Conservation (phyloP, 805 yeast species). For the Candida bentonensis region DNA sequence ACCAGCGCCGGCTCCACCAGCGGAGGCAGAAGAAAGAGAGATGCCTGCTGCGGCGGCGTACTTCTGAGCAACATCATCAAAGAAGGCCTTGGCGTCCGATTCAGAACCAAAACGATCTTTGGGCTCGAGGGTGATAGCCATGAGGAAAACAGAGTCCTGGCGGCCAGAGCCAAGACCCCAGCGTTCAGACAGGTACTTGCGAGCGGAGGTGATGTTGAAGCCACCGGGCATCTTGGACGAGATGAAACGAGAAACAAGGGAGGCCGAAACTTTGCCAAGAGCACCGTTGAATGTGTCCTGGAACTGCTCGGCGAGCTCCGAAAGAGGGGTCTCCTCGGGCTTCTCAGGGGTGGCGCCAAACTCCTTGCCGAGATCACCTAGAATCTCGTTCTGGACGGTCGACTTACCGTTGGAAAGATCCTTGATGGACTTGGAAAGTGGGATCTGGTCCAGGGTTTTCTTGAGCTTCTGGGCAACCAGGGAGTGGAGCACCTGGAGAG, state of each 20-base stretch:
- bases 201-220: conserved; percentile 77
- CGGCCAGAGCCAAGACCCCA: conserved; percentile 92
- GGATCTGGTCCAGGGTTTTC: conserved; percentile 73
- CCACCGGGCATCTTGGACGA: conserved; percentile 99
- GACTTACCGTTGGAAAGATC: conserved; percentile 98
- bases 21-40: conserved; percentile 52
- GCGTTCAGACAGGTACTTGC: conserved; percentile 81
- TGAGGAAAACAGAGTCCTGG: conserved; percentile 78
- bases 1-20: conserved; percentile 35
- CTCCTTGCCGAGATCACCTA: conserved; percentile 97
- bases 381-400: conserved; percentile 94
- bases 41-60: conserved; percentile 78
- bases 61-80: conserved; percentile 69
- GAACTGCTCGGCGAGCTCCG: conserved; percentile 89
- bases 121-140: conserved; percentile 84
- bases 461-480: conserved; percentile 92
- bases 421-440: conserved; percentile 86
- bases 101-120: conserved; percentile 76
- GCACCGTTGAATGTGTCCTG: conserved; percentile 82
- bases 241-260: conserved; percentile 79
- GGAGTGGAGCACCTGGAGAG: conserved; percentile 68
- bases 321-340: conserved; percentile 95
- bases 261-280: conserved; percentile 86
- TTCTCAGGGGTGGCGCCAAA: conserved; percentile 97
- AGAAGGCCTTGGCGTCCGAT: conserved; percentile 77